These are phyloP conservation scores for Nemania sp. DNA, from an alignment of 2,329 filamentous ascomycete species.

Conservation along the genomic window DNA sequence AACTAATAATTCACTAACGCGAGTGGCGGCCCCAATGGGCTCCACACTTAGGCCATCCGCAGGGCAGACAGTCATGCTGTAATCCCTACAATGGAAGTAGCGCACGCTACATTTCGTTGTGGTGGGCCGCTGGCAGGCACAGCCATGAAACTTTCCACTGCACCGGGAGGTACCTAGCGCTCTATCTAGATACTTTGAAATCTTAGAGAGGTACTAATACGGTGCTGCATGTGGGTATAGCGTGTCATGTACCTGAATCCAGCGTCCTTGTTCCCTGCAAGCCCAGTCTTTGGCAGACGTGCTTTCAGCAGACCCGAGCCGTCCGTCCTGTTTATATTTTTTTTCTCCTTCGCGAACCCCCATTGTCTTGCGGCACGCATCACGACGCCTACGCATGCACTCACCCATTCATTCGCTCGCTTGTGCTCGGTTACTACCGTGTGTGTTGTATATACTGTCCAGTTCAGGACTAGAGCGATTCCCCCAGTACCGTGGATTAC, in stretches of 20 bases:
- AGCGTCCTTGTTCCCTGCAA: slow-evolving; percentile 10
- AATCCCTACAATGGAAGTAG: neutral
- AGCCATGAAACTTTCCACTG: neutral
- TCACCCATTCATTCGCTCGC: neutral
- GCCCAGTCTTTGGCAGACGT: slow-evolving; percentile 2
- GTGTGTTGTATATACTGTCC: neutral
- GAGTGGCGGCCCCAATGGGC: neutral
- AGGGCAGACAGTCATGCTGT: slow-evolving; percentile 11
- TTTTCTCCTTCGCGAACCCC: neutral
- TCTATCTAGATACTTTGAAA: too few species aligned
- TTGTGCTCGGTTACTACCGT: neutral
- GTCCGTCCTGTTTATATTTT: neutral
- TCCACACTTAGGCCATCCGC: slow-evolving; percentile 12
- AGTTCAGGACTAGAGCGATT: neutral
- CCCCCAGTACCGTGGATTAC: neutral
- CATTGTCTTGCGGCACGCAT: neutral
- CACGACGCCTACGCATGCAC: neutral
- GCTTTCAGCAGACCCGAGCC: neutral
- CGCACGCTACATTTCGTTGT: neutral
- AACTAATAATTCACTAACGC: neutral
- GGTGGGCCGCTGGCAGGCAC: too few species aligned
- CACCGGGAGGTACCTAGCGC: neutral
- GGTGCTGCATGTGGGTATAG: too few species aligned
- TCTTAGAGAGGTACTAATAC: too few species aligned
- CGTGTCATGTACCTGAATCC: too few species aligned